These are phyloP conservation scores for Lyophyllum shimeji DNA, from an alignment of 768 basidiomycete genomes.

Conservation along the genomic window DNA sequence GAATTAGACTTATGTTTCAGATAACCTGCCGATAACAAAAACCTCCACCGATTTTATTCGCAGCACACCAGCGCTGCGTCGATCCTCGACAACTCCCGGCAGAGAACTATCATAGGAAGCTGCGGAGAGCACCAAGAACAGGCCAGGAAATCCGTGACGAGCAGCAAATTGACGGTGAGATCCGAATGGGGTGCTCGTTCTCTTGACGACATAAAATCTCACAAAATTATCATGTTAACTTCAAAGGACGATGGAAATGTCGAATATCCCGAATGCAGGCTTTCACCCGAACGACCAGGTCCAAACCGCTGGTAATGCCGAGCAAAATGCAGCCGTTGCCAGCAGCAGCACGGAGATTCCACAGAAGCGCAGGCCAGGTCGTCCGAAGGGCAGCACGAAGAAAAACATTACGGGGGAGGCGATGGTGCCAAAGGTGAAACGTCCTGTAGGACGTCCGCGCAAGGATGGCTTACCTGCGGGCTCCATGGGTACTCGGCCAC, in stretches of 20 bases:
- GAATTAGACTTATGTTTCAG: constrained; percentile 6
- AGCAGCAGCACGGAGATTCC: constrained; percentile 1
- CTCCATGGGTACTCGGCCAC: constrained; percentile 49
- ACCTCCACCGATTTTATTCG: background rate
- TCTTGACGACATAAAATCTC: constrained; percentile 1
- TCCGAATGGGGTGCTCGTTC: background rate
- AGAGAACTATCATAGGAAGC: background rate
- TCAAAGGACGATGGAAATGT: constrained; percentile 14
- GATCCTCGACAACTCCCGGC: background rate
- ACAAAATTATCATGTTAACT: constrained; percentile 6
- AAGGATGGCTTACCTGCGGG: constrained; percentile 84
- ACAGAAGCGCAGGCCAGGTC: constrained; percentile 68
- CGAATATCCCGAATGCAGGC: constrained; percentile 13
- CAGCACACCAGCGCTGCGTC: background rate
- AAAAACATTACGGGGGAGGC: constrained; percentile 45
- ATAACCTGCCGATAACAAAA: constrained; percentile 10
- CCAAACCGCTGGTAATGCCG: background rate
- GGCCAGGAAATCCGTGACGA: no score
- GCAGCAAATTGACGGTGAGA: background rate
- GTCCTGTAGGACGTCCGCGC: constrained; percentile 78
- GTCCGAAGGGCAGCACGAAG: constrained; percentile 81
- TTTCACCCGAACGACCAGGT: constrained; percentile 12
- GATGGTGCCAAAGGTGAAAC: constrained; percentile 57
- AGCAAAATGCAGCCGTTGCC: constrained; percentile 1
- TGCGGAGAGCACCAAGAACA: background rate